Conservation (phyloP, 2,329 filamentous ascomycete species). For the Corynespora cassiicola region DNA sequence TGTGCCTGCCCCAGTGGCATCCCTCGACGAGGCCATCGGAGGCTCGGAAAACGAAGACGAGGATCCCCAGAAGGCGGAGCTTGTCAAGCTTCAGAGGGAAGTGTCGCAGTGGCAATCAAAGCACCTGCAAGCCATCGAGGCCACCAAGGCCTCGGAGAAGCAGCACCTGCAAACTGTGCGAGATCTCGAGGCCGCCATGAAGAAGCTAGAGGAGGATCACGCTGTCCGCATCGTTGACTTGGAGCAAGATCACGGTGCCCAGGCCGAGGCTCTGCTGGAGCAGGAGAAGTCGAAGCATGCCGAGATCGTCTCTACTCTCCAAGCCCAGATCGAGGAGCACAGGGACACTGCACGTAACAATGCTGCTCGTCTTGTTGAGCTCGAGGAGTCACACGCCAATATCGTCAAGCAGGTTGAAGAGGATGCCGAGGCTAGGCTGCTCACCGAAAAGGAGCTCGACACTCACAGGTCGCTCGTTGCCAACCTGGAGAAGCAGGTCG, state of each 20-base stretch:
- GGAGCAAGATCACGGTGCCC: conserved; percentile 33
- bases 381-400: conserved; percentile 74
- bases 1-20: conserved; percentile 9
- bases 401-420: conserved; percentile 73
- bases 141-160: conserved; percentile 75
- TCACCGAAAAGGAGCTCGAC: conserved; percentile 59
- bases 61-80: conserved; percentile 59
- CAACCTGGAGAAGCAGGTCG: conserved; percentile 64
- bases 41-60: conserved; percentile 31
- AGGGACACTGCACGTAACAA: conserved; percentile 75
- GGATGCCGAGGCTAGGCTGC: conserved; percentile 65
- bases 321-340: conserved; percentile 80
- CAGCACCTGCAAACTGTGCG: conserved; percentile 75
- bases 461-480: conserved; percentile 58
- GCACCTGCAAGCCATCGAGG: conserved; percentile 73
- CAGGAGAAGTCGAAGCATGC: conserved; percentile 54
- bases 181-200: conserved; percentile 71
- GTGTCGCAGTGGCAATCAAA: conserved; percentile 77
- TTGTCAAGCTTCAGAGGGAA: conserved; percentile 73
- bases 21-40: conserved; percentile 9
- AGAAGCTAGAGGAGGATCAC: conserved; percentile 44
- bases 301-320: conserved; percentile 64
- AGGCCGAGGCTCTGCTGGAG: conserved; percentile 42
- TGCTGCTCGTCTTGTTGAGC: conserved; percentile 70
- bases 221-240: conserved; percentile 34